These are phyloP conservation scores for Psilocybe azurescens DNA, from an alignment of 768 basidiomycete genomes.

Conservation along the genomic window DNA sequence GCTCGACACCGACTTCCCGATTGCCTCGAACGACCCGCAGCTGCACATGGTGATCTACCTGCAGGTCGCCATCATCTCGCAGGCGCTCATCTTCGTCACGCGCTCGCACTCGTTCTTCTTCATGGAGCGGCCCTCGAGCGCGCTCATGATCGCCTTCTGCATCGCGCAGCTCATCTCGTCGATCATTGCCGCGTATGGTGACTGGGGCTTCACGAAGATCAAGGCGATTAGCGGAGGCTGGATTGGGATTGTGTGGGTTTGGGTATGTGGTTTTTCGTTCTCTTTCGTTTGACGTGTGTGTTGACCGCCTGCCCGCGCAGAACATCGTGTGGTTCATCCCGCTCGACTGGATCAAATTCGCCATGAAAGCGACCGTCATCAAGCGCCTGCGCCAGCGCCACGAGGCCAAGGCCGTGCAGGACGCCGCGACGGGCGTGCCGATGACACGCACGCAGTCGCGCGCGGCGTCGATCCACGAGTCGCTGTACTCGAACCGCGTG, in stretches of 20 bases:
- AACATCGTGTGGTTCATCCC: slow-evolving; percentile 97
- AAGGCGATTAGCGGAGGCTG: slow-evolving; percentile 84
- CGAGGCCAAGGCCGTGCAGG: slow-evolving; percentile 53
- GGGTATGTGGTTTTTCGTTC: slow-evolving; percentile 59
- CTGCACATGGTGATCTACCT: slow-evolving; percentile 93
- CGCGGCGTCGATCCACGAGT: slow-evolving; percentile 88
- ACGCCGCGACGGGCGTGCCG: slow-evolving; percentile 57
- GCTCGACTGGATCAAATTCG: slow-evolving; percentile 95
- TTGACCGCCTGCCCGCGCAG: slow-evolving; percentile 41
- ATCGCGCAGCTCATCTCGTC: slow-evolving; percentile 93
- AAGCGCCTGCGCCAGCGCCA: slow-evolving; percentile 78
- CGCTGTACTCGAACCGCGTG: slow-evolving; percentile 94
- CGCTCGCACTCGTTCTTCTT: slow-evolving; percentile 96
- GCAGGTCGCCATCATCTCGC: slow-evolving; percentile 98
- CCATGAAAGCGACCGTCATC: slow-evolving; percentile 94
- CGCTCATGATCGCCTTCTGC: slow-evolving; percentile 89
- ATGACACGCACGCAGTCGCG: slow-evolving; percentile 90
- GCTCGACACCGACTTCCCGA: slow-evolving; percentile 42
- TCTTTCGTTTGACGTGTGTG: neutral
- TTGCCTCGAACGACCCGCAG: slow-evolving; percentile 66
- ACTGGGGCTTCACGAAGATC: slow-evolving; percentile 96
- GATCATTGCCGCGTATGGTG: slow-evolving; percentile 91
- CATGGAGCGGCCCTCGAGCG: slow-evolving; percentile 92
- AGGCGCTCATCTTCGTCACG: slow-evolving; percentile 96
- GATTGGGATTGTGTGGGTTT: slow-evolving; percentile 98